These are phyloP conservation scores for Salix brachista DNA, from an alignment of 345 rosid genomes.

Conservation along the genomic window DNA sequence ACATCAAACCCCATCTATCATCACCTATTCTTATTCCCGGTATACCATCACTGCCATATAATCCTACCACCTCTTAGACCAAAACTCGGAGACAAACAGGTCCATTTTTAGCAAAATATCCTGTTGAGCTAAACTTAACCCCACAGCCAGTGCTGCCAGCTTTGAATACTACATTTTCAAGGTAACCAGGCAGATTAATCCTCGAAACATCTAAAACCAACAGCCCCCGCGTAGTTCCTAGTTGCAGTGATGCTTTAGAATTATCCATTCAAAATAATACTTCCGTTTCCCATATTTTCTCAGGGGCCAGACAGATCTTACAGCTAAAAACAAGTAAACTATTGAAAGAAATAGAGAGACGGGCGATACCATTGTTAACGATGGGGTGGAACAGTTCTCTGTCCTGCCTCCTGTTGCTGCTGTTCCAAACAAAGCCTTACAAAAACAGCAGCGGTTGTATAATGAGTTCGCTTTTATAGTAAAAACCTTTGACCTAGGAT, in stretches of 20 bases:
- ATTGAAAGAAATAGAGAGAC: background rate
- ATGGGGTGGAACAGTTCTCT: background rate
- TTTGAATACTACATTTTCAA: background rate
- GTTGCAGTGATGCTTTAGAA: background rate
- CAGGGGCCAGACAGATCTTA: background rate
- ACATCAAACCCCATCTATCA: background rate
- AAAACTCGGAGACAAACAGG: background rate
- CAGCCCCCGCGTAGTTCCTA: background rate
- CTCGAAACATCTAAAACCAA: background rate
- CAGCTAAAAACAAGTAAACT: background rate
- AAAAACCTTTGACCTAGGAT: background rate
- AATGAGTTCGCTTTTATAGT: background rate
- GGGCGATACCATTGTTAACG: background rate
- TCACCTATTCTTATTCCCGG: background rate
- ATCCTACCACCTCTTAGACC: background rate
- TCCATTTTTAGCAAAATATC: too few species aligned
- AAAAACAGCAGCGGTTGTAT: background rate
- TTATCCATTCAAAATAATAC: background rate
- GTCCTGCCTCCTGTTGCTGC: background rate
- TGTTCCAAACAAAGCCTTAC: background rate
- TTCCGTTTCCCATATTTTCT: background rate
- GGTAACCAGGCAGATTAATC: background rate
- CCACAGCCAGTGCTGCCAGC: background rate
- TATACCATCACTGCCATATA: background rate
- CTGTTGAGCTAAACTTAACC: background rate